phyloP scores from a whole-genome alignment of 495 filamentous ascomycete species.

The Amphirosellinia nigrospora region DNA sequence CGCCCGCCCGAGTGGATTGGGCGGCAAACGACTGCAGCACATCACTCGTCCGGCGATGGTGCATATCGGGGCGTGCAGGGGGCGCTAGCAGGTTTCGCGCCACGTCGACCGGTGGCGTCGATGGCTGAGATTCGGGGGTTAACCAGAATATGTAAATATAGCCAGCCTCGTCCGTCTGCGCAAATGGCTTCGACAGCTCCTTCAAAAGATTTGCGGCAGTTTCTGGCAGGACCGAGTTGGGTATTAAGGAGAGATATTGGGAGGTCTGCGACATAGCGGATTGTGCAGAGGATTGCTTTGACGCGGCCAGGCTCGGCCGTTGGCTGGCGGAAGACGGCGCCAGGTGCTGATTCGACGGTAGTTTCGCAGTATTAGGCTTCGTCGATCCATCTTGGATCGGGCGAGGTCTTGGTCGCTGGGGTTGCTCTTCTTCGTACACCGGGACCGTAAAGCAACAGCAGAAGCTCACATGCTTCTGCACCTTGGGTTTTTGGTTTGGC shows the following conservation, averaged over 20 bases:
- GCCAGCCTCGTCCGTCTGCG: slow-evolving; percentile 77
- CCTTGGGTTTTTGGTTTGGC: slow-evolving; percentile 41
- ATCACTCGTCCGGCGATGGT: slow-evolving; percentile 66
- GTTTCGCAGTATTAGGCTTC: slow-evolving; percentile 37
- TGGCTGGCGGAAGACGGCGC: slow-evolving; percentile 37
- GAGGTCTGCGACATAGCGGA: slow-evolving; percentile 51
- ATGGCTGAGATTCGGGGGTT: slow-evolving; percentile 59
- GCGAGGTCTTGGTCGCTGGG: slow-evolving; percentile 45
- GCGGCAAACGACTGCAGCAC: slow-evolving; percentile 65
- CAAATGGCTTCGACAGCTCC: slow-evolving; percentile 85
- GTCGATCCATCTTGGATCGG: slow-evolving; percentile 46
- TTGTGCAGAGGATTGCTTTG: slow-evolving; percentile 39
- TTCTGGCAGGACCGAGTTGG: slow-evolving; percentile 63
- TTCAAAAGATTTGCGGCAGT: slow-evolving; percentile 68
- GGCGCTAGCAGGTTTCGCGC: slow-evolving; percentile 64
- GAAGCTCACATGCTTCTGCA: slow-evolving; percentile 36
- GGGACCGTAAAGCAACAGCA: slow-evolving; percentile 56
- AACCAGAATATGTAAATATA: slow-evolving; percentile 99
- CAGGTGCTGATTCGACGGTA: slow-evolving; percentile 37
- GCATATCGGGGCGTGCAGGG: slow-evolving; percentile 48
- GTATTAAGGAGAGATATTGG: slow-evolving; percentile 72
- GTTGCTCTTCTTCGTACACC: slow-evolving; percentile 44
- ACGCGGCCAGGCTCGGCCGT: slow-evolving; percentile 44
- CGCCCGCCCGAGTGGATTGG: slow-evolving; percentile 33
- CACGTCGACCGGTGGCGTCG: slow-evolving; percentile 60